A percentile compares a stretch with the other conserved stretches of the same genome.
These are phyloP conservation scores for Colletotrichum karsti DNA, from an alignment of 2,329 filamentous ascomycete genomes.

Conservation along the genomic window DNA sequence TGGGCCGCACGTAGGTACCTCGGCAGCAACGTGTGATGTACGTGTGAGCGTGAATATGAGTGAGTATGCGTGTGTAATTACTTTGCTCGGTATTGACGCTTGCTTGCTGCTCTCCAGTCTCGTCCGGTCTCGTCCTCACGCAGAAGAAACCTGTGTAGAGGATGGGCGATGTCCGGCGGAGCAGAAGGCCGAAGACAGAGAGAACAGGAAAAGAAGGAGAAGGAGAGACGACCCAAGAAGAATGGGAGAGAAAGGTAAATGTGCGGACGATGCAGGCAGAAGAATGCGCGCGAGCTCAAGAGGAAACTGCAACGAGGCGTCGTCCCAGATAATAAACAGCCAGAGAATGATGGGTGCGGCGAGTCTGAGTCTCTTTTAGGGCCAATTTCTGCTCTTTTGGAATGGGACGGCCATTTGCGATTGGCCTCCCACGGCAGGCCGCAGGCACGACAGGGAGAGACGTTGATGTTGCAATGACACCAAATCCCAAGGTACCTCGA, in stretches of 20 bases:
- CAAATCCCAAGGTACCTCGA: constrained; percentile 6
- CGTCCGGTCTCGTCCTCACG: neutral
- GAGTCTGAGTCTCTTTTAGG: constrained; percentile 6
- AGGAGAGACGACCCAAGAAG: neutral
- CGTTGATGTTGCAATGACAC: constrained; percentile 23
- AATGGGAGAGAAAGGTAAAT: neutral
- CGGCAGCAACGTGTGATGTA: neutral
- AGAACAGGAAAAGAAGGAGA: neutral
- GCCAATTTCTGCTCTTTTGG: constrained; percentile 10
- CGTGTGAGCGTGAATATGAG: neutral
- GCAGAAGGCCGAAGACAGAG: neutral
- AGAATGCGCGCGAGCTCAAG: neutral
- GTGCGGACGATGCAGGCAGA: neutral
- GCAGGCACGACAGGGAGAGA: constrained; percentile 29
- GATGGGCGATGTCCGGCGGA: neutral
- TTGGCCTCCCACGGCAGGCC: constrained; percentile 20
- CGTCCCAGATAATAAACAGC: constrained; percentile 14
- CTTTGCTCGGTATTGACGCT: neutral
- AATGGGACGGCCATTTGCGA: constrained; percentile 24
- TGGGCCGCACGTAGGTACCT: constrained; percentile 4
- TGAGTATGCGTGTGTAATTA: constrained; percentile 2
- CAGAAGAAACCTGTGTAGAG: neutral
- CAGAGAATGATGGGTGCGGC: constrained; percentile 5
- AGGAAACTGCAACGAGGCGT: constrained; percentile 1
- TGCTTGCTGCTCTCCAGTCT: neutral